Percentiles rank a stretch among this genome's conserved stretches.
Conservation (phyloP, 345 rosid species). For the Populus alba region DNA sequence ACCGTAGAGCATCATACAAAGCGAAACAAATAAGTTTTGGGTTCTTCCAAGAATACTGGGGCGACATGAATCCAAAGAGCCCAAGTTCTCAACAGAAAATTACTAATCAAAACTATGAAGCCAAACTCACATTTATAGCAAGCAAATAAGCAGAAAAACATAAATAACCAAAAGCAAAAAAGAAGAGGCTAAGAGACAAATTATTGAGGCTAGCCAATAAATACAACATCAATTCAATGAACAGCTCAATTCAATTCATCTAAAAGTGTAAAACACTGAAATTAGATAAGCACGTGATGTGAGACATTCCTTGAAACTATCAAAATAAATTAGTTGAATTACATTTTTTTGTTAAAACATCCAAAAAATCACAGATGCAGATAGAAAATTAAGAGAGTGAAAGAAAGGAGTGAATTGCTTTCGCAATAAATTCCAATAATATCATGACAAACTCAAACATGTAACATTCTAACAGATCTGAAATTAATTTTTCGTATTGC, state of each 20-base stretch:
- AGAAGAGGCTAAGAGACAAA: background rate
- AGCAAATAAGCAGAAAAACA: background rate
- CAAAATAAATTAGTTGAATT: background rate
- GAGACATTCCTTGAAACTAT: background rate
- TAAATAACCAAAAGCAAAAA: background rate
- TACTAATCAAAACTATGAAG: background rate
- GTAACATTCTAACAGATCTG: too few relatives aligned
- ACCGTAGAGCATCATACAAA: background rate
- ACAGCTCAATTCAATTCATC: background rate
- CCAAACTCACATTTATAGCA: background rate
- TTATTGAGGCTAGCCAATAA: background rate
- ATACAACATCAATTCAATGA: background rate
- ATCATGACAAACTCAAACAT: too few relatives aligned
- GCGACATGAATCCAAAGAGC: background rate
- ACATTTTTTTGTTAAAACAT: background rate
- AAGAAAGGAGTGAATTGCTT: background rate
- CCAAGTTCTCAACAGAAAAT: background rate
- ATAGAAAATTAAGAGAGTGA: background rate
- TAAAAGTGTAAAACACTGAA: background rate
- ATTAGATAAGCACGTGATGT: background rate
- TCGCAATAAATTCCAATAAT: background rate
- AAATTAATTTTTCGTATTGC: too few relatives aligned
- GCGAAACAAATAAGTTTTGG: background rate
- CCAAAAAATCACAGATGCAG: background rate
- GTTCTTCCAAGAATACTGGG: background rate